These are phyloP conservation scores for Fusarium piperis DNA, from an alignment of 2,329 filamentous ascomycete genomes.

Conservation along the genomic window DNA sequence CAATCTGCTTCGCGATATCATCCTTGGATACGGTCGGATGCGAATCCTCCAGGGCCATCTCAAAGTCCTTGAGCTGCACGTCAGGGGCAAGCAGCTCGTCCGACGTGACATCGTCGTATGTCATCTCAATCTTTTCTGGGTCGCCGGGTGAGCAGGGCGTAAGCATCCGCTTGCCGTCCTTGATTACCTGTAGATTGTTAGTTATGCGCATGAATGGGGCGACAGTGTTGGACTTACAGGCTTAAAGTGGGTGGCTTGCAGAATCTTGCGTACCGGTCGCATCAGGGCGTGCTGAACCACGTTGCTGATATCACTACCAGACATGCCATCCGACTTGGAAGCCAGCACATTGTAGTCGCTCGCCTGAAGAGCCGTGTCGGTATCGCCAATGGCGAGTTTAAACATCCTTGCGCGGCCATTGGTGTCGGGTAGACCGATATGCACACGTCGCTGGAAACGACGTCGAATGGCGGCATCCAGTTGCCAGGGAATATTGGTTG, in stretches of 20 bases:
- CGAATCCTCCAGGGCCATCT: constrained; percentile 88
- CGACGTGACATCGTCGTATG: constrained; percentile 86
- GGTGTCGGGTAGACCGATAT: constrained; percentile 90
- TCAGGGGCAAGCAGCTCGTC: constrained; percentile 88
- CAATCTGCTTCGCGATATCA: constrained; percentile 83
- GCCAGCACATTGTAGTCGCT: constrained; percentile 85
- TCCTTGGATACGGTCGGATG: constrained; percentile 90
- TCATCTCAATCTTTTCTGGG: constrained; percentile 87
- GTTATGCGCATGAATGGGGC: background rate
- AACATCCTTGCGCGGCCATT: constrained; percentile 94
- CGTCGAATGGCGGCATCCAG: constrained; percentile 94
- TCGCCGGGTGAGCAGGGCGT: constrained; percentile 97
- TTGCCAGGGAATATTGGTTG: constrained; percentile 99
- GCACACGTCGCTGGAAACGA: constrained; percentile 94
- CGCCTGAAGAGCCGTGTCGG: constrained; percentile 82
- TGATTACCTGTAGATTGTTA: constrained; percentile 66
- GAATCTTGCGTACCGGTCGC: constrained; percentile 96
- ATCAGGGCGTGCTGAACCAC: constrained; percentile 96
- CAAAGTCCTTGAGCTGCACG: constrained; percentile 89
- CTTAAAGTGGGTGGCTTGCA: constrained; percentile 98
- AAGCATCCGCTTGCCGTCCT: constrained; percentile 73
- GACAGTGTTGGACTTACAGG: constrained; percentile 66
- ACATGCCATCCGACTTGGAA: constrained; percentile 89
- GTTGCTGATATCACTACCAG: constrained; percentile 94
- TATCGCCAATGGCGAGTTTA: constrained; percentile 91